Conservation (phyloP, 768 basidiomycete species). For the Jaapia argillacea region DNA sequence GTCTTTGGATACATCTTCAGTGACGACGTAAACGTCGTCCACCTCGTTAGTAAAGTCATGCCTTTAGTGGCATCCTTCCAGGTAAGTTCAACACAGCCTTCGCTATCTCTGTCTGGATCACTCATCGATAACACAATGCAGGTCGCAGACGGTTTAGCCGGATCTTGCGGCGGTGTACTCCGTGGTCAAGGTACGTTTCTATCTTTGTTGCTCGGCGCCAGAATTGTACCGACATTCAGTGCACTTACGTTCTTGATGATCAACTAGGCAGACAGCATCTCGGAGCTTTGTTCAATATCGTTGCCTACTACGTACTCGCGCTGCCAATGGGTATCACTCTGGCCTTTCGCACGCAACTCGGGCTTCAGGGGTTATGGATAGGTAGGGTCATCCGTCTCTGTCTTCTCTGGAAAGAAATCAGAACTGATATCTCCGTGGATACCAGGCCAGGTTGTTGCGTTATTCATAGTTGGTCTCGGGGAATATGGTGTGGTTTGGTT, state of each 20-base stretch:
- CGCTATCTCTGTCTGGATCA: not conserved
- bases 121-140: slow-evolving; percentile 13
- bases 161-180: slow-evolving; percentile 38
- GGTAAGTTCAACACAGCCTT: slow-evolving; percentile 14
- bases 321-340: slow-evolving; percentile 42
- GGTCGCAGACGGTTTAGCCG: slow-evolving; percentile 43
- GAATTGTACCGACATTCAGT: no score
- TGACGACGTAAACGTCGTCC: slow-evolving; percentile 44
- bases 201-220: no score
- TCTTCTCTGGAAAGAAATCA: no score
- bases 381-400: no score
- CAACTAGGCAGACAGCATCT: slow-evolving; percentile 47
- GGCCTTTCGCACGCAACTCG: slow-evolving; percentile 33
- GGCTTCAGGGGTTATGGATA: slow-evolving; percentile 43
- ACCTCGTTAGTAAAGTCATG: slow-evolving; percentile 38
- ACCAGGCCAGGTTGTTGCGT: slow-evolving; percentile 60
- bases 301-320: slow-evolving; percentile 51
- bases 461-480: slow-evolving; percentile 61
- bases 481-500: slow-evolving; percentile 56
- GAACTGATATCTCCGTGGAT: not conserved
- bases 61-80: slow-evolving; percentile 48
- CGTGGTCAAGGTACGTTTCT: slow-evolving; percentile 31
- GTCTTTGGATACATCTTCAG: slow-evolving; percentile 62
- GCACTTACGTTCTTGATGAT: no score
- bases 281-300: slow-evolving; percentile 62